Evolutionary conservation across 2,329 filamentous ascomycete genomes (phyloP).

Genomic region (Aaosphaeria arxii): DNA sequence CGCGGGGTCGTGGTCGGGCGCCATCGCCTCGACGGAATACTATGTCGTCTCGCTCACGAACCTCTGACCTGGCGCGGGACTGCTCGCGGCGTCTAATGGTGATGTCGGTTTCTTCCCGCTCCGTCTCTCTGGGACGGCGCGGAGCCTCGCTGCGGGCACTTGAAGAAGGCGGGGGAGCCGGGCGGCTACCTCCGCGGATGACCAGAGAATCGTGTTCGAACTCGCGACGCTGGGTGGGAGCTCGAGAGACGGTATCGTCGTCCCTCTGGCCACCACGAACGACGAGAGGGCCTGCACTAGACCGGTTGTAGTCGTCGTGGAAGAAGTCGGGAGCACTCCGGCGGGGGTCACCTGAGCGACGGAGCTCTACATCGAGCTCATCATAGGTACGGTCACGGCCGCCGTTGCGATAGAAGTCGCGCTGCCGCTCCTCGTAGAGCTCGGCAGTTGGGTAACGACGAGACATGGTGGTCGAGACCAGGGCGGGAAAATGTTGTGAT

Average conservation of each 20-base stretch:
- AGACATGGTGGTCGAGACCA: slow-evolving; percentile 33
- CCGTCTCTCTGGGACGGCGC: slow-evolving; percentile 27
- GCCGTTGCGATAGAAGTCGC: slow-evolving; percentile 47
- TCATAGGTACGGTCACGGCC: slow-evolving; percentile 45
- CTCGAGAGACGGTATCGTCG: slow-evolving; percentile 37
- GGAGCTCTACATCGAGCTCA: slow-evolving; percentile 50
- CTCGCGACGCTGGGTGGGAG: slow-evolving; percentile 31
- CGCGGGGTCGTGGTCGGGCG: slow-evolving; percentile 31
- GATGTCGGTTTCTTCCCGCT: slow-evolving; percentile 34
- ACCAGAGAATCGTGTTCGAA: slow-evolving; percentile 42
- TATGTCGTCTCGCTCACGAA: slow-evolving; percentile 41
- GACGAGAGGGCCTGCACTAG: slow-evolving; percentile 44
- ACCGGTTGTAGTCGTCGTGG: slow-evolving; percentile 48
- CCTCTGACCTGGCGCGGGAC: slow-evolving; percentile 28
- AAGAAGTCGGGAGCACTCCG: slow-evolving; percentile 49
- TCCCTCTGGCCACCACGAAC: slow-evolving; percentile 39
- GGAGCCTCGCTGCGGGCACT: slow-evolving; percentile 30
- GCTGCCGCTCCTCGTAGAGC: slow-evolving; percentile 48
- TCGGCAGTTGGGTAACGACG: slow-evolving; percentile 46
- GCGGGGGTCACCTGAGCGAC: slow-evolving; percentile 34
- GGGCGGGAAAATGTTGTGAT: neutral
- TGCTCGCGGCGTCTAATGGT: slow-evolving; percentile 33
- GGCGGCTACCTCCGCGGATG: slow-evolving; percentile 25
- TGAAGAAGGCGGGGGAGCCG: slow-evolving; percentile 17
- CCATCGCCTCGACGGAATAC: slow-evolving; percentile 44